These are phyloP conservation scores for Xylaria sp. DNA, from an alignment of 2,329 filamentous ascomycete genomes.

Conservation along the genomic window DNA sequence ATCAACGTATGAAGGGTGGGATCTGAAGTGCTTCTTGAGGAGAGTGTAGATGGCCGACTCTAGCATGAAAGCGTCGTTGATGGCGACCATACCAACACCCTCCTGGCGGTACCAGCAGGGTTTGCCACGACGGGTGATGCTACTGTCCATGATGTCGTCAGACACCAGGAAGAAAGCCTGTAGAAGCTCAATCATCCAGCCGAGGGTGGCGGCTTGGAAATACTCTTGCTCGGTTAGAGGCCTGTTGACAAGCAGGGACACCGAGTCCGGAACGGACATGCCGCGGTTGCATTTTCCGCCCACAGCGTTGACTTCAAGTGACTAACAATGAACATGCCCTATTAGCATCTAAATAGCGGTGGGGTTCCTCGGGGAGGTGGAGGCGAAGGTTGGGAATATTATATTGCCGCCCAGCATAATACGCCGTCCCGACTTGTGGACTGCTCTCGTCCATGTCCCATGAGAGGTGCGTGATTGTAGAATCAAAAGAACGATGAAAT, in stretches of 20 bases:
- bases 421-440: neutral
- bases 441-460: neutral
- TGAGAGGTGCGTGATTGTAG: neutral
- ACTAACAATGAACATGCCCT: conserved; percentile 71
- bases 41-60: conserved; percentile 90
- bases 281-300: conserved; percentile 99
- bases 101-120: conserved; percentile 97
- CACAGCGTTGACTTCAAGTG: conserved; percentile 84
- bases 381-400: neutral
- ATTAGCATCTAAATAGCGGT: conserved; percentile 18
- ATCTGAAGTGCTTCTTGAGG: conserved; percentile 92
- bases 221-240: conserved; percentile 84
- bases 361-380: neutral
- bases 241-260: conserved; percentile 78
- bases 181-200: conserved; percentile 97
- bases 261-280: conserved; percentile 95
- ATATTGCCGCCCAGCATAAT: neutral
- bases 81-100: conserved; percentile 92
- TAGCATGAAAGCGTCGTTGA: conserved; percentile 98
- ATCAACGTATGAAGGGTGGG: conserved; percentile 88
- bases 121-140: conserved; percentile 91
- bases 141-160: conserved; percentile 98
- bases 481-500: neutral
- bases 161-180: conserved; percentile 99
- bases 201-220: conserved; percentile 86